A percentile compares a stretch with the other conserved stretches of the same genome.
These are phyloP conservation scores for Arabidopsis arenosa DNA, from an alignment of 345 rosid species.

Conservation along the genomic window DNA sequence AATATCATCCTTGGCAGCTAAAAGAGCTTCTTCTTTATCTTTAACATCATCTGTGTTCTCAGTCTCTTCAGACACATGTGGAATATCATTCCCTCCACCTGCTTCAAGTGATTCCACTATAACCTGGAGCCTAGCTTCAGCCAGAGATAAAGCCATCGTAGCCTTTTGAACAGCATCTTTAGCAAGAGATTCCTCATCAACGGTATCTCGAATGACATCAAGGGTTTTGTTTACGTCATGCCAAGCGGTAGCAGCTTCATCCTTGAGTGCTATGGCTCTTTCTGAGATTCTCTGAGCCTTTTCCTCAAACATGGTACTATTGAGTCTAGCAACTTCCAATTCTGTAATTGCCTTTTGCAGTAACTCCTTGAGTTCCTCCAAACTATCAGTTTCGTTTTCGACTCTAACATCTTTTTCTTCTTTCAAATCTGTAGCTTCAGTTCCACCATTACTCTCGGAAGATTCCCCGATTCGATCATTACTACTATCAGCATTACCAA, in stretches of 20 bases:
- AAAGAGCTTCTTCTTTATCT: conserved; percentile 50
- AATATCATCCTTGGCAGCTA: conserved; percentile 65
- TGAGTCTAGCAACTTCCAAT: conserved; percentile 75
- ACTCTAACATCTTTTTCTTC: conserved; percentile 49
- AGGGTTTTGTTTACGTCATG: conserved; percentile 61
- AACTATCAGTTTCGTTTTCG: conserved; percentile 48
- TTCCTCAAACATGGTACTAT: conserved; percentile 83
- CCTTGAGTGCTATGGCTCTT: conserved; percentile 83
- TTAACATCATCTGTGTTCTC: conserved; percentile 38
- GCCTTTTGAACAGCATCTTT: conserved; percentile 81
- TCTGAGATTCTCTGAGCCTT: conserved; percentile 88
- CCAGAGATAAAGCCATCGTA: conserved; percentile 82
- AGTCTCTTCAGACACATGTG: conserved; percentile 48
- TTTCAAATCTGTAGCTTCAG: conserved; percentile 38
- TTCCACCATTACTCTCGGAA: conserved; percentile 47
- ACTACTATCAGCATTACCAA: conserved; percentile 60
- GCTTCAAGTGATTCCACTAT: conserved; percentile 60
- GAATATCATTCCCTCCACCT: conserved; percentile 44
- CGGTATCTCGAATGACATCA: conserved; percentile 61
- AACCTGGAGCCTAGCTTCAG: conserved; percentile 80
- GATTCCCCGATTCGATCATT: conserved; percentile 58
- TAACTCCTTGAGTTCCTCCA: conserved; percentile 68
- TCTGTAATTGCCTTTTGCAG: conserved; percentile 67
- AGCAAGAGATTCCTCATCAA: conserved; percentile 66
- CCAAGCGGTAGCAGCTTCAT: conserved; percentile 72